Conservation (phyloP, 495 filamentous ascomycete genomes). For the Neurospora sp. region DNA sequence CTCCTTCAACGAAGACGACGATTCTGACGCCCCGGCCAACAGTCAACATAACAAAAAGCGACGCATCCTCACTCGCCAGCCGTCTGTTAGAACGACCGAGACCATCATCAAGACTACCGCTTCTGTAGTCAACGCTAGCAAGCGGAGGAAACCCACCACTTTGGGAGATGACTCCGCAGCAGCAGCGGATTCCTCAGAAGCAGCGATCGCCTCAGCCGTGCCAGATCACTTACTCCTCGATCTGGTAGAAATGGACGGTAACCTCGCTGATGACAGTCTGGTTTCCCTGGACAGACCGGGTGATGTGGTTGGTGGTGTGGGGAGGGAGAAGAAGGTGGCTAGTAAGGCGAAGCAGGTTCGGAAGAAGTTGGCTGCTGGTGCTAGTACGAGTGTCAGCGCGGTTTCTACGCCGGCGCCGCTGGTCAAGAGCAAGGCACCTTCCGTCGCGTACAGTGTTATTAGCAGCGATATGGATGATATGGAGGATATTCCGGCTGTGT, state of each 20-base stretch:
- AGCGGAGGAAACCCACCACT: background rate
- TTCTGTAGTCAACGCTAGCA: background rate
- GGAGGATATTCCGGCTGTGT: conserved; percentile 24
- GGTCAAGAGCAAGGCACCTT: background rate
- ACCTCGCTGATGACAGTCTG: background rate
- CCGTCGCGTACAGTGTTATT: background rate
- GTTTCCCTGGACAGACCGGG: background rate
- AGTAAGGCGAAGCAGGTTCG: background rate
- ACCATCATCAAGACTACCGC: background rate
- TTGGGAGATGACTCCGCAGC: background rate
- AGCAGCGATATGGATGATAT: conserved; percentile 23
- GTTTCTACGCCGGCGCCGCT: background rate
- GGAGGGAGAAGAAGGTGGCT: background rate
- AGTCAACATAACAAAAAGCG: background rate
- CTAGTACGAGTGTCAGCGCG: background rate
- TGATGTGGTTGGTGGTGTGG: background rate
- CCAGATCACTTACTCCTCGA: background rate
- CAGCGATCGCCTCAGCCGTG: background rate
- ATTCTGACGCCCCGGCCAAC: background rate
- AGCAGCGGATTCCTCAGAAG: background rate
- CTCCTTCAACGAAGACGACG: background rate
- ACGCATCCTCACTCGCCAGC: background rate
- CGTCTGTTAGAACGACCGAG: background rate
- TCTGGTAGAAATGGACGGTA: background rate
- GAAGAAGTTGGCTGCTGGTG: background rate